Percentiles rank a stretch among this genome's conserved stretches.
phyloP scores from a whole-genome alignment of 2,329 filamentous ascomycete genomes.

The Colletotrichum sp. region DNA sequence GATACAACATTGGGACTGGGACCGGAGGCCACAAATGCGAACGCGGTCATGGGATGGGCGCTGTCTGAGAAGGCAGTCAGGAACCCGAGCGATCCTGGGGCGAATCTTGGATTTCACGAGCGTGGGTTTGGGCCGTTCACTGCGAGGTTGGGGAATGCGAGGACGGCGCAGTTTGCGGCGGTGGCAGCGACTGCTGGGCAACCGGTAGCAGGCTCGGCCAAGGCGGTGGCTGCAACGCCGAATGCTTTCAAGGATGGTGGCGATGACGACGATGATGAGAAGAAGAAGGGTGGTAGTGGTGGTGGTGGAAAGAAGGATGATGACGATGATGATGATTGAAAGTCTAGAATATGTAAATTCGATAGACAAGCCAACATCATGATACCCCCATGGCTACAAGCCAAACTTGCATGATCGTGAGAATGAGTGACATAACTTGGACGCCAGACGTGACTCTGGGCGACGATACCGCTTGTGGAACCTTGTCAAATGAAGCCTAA shows the following conservation, averaged over 20 bases:
- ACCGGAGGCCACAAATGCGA: slow-evolving; percentile 24
- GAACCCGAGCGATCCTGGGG: slow-evolving; percentile 26
- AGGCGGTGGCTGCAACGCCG: slow-evolving; percentile 19
- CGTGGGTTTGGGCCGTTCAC: slow-evolving; percentile 33
- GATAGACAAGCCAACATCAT: neutral
- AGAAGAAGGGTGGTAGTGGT: neutral
- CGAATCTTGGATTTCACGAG: slow-evolving; percentile 34
- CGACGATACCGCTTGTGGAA: too few relatives aligned
- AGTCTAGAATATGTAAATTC: neutral
- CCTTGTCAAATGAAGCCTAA: too few relatives aligned
- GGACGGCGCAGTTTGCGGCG: slow-evolving; percentile 38
- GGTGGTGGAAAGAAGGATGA: slow-evolving; percentile 29
- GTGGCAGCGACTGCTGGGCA: slow-evolving; percentile 45
- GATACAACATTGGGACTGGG: slow-evolving; percentile 31
- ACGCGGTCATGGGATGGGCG: slow-evolving; percentile 41
- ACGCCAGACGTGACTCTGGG: too few relatives aligned
- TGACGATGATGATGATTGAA: slow-evolving; percentile 21
- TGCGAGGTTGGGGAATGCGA: slow-evolving; percentile 36
- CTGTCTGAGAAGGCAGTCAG: slow-evolving; percentile 29
- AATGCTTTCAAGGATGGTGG: slow-evolving; percentile 23
- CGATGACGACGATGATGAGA: slow-evolving; percentile 13
- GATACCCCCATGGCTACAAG: neutral
- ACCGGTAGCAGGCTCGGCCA: slow-evolving; percentile 28
- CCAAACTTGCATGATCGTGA: neutral
- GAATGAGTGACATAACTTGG: too few relatives aligned